Conservation (phyloP, 2,329 filamentous ascomycete species). For the Lachnellula cervina region DNA sequence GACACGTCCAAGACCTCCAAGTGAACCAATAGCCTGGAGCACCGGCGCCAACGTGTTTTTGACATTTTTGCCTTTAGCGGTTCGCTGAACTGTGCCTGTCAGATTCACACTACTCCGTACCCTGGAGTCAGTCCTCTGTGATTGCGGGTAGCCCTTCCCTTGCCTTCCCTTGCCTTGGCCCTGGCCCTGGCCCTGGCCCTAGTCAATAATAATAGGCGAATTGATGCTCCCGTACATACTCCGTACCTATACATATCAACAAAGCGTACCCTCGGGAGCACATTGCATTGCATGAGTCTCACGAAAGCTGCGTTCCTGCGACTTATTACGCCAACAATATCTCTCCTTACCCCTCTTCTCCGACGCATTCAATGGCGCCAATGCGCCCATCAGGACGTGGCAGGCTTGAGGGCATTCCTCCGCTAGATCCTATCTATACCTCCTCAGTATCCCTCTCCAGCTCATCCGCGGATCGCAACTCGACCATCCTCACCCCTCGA, state of each 20-base stretch:
- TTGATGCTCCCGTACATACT: not conserved
- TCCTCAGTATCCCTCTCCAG: conserved; percentile 14
- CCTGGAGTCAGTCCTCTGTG: not conserved
- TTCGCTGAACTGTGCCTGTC: not conserved
- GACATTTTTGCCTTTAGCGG: not conserved
- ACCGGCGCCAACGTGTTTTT: not conserved
- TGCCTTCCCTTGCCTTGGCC: not conserved
- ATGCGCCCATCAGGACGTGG: not conserved
- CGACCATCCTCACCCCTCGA: conserved; percentile 19
- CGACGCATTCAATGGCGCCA: not conserved
- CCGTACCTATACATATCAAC: not conserved
- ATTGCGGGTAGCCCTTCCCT: not conserved
- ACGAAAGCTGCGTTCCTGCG: not conserved
- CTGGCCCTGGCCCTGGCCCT: too few species aligned
- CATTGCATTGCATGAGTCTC: not conserved
- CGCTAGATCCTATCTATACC: conserved; percentile 12
- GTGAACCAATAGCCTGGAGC: not conserved
- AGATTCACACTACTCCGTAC: not conserved
- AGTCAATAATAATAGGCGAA: not conserved
- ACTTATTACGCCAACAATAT: not conserved
- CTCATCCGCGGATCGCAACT: conserved; percentile 17
- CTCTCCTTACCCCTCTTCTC: not conserved
- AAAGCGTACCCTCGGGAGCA: not conserved
- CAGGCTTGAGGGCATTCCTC: not conserved
- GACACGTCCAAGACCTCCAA: not conserved